Percentiles rank a stretch among this genome's conserved stretches.
Evolutionary conservation across 495 filamentous ascomycete species (phyloP).

Genomic region (Aspergillus egyptiacus): DNA sequence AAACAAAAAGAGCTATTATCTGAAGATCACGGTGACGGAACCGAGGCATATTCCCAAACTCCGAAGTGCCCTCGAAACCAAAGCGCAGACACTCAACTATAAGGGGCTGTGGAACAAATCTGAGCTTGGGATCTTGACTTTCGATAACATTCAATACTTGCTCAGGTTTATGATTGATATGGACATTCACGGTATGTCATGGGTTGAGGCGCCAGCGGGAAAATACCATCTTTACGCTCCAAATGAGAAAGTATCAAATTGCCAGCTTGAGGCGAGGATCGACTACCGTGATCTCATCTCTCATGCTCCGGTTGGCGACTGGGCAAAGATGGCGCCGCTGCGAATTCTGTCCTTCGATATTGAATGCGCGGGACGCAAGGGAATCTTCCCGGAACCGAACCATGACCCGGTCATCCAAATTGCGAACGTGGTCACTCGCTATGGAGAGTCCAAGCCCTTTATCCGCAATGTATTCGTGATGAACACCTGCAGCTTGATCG

Average conservation of each 20-base stretch:
- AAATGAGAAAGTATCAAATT: conserved; percentile 70
- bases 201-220: conserved; percentile 77
- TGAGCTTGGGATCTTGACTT: conserved; percentile 72
- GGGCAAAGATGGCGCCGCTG: conserved; percentile 96
- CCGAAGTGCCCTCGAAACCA: conserved; percentile 63
- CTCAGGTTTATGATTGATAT: conserved; percentile 97
- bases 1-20: conserved; percentile 82
- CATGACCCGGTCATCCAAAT: conserved; percentile 97
- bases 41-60: conserved; percentile 72
- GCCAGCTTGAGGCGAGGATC: conserved; percentile 86
- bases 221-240: conserved; percentile 62
- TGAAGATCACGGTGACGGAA: conserved; percentile 88
- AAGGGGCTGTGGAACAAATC: conserved; percentile 77
- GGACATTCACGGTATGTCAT: conserved; percentile 89
- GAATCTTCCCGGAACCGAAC: conserved; percentile 89
- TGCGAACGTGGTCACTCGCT: conserved; percentile 92
- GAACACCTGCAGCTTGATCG: conserved; percentile 83
- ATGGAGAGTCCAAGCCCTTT: conserved; percentile 93
- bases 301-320: conserved; percentile 86
- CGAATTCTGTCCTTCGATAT: conserved; percentile 96
- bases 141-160: conserved; percentile 92
- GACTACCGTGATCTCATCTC: conserved; percentile 79
- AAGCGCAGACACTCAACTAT: conserved; percentile 65
- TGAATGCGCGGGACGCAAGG: conserved; percentile 95
- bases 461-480: conserved; percentile 94